Conservation (phyloP, 108 stramenopile genomes). For the Skeletonema costatum region DNA sequence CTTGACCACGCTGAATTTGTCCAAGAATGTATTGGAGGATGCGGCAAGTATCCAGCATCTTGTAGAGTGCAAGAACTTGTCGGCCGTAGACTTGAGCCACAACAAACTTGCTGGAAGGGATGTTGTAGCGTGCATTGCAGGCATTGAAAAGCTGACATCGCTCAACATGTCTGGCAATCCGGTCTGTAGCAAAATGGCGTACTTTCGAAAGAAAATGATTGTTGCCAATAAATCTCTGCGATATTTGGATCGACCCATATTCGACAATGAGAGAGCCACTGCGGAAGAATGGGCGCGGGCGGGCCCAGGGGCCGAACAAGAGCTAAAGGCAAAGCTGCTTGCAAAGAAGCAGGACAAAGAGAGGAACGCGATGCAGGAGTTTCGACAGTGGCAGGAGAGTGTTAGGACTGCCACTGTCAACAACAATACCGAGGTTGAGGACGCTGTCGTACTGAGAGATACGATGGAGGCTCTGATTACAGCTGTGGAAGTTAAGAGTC, state of each 20-base stretch:
- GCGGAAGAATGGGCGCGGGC: constrained; percentile 68
- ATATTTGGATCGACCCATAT: constrained; percentile 83
- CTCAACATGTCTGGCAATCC: constrained; percentile 63
- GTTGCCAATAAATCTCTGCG: constrained; percentile 50
- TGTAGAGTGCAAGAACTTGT: constrained; percentile 41
- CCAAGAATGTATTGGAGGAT: constrained; percentile 50
- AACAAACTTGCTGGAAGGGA: constrained; percentile 52
- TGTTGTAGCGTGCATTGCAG: constrained; percentile 38
- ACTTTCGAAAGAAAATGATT: constrained; percentile 79
- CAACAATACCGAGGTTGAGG: constrained; percentile 3
- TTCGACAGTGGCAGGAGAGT: constrained; percentile 49
- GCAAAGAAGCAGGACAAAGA: constrained; percentile 38
- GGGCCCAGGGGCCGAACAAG: constrained; percentile 60
- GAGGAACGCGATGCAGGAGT: constrained; percentile 33
- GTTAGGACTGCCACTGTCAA: constrained; percentile 8
- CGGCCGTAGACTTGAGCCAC: constrained; percentile 51
- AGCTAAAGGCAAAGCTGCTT: constrained; percentile 32
- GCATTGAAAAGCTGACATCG: constrained; percentile 29
- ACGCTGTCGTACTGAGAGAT: not conserved
- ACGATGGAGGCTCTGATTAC: not conserved
- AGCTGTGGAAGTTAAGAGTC: not conserved
- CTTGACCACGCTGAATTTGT: constrained; percentile 60
- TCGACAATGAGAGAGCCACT: constrained; percentile 63
- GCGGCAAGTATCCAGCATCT: constrained; percentile 45
- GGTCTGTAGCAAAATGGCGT: constrained; percentile 37